Conservation (phyloP, 257 asterid species). For the Apocynum venetum region DNA sequence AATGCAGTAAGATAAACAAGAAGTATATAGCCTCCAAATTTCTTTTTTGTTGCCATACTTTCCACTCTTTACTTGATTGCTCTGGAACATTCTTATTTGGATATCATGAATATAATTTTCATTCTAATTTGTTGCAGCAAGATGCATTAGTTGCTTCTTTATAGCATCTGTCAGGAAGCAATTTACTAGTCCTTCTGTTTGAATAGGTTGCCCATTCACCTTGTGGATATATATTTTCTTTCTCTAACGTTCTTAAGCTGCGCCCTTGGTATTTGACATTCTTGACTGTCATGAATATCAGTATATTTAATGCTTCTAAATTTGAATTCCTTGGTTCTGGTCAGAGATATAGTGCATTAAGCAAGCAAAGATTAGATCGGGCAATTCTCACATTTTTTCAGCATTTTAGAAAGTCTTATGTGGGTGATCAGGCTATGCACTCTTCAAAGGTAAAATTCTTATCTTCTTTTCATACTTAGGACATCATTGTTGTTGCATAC, state of each 20-base stretch:
- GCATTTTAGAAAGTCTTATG: conserved; percentile 83
- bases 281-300: not conserved
- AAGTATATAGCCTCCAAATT: not conserved
- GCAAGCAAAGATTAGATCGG: conserved; percentile 94
- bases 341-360: conserved; percentile 87
- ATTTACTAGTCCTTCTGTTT: not conserved
- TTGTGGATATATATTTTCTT: not conserved
- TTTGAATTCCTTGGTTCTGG: not conserved
- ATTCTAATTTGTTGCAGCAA: not conserved
- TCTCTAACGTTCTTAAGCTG: not conserved
- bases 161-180: not conserved
- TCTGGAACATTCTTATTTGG: not conserved
- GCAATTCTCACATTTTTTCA: conserved; percentile 94
- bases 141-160: not conserved
- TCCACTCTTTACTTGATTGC: not conserved
- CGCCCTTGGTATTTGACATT: not conserved
- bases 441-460: conserved; percentile 72
- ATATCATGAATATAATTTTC: not conserved
- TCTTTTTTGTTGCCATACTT: not conserved
- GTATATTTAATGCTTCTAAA: not conserved
- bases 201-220: not conserved
- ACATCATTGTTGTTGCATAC: conserved; percentile 15
- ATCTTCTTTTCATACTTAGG: conserved; percentile 10
- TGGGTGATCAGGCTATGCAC: conserved; percentile 98
- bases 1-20: not conserved